phyloP scores from a whole-genome alignment of 2,329 filamentous ascomycete species.

The Cryphonectria japonica region DNA sequence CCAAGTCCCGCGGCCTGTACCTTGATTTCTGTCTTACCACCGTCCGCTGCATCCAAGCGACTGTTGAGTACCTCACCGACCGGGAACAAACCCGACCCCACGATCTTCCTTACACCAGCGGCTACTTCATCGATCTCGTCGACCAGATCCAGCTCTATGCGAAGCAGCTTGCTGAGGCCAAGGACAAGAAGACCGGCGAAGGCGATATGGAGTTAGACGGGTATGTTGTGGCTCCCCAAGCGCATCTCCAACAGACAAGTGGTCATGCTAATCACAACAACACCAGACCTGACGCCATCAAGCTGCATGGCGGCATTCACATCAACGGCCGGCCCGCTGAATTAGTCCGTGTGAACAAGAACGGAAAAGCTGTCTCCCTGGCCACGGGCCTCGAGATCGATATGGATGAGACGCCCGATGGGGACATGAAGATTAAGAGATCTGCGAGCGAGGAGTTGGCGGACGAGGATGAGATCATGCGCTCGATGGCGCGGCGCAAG shows the following conservation, averaged over 20 bases:
- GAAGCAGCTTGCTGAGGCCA: constrained; percentile 75
- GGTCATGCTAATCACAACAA: constrained; percentile 34
- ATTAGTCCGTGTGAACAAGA: constrained; percentile 79
- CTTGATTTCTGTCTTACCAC: constrained; percentile 89
- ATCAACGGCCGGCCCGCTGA: constrained; percentile 83
- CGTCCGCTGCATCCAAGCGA: constrained; percentile 87
- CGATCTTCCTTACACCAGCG: constrained; percentile 91
- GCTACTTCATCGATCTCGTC: constrained; percentile 95
- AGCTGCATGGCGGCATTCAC: constrained; percentile 78
- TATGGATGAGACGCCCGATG: constrained; percentile 51
- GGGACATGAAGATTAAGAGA: constrained; percentile 62
- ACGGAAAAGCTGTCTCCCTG: constrained; percentile 79
- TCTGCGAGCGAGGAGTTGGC: constrained; percentile 71
- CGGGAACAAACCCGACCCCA: constrained; percentile 81
- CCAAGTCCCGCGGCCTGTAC: constrained; percentile 72
- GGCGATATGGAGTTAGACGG: constrained; percentile 62
- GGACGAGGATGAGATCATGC: constrained; percentile 81
- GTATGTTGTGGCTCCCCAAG: constrained; percentile 50
- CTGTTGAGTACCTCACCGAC: constrained; percentile 83
- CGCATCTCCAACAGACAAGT: constrained; percentile 22
- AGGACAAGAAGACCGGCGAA: constrained; percentile 65
- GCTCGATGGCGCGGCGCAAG: constrained; percentile 94
- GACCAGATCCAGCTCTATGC: constrained; percentile 93
- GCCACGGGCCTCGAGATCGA: constrained; percentile 70
- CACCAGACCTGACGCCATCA: constrained; percentile 67